Evolutionary conservation across 75 land plant genomes (phyloP).

Genomic region (Pinus tabuliformis): DNA sequence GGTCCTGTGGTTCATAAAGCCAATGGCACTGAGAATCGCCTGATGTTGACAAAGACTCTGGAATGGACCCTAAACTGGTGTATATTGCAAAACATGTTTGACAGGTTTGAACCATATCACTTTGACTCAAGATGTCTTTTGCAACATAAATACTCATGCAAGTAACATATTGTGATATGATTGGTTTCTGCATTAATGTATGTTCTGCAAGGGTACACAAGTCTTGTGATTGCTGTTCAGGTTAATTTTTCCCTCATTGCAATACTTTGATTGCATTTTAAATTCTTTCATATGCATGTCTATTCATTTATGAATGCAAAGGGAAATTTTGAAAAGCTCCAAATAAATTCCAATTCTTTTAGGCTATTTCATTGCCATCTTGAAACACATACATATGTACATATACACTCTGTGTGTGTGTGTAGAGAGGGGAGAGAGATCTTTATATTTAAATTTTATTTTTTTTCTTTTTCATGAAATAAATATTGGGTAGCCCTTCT

Average conservation of each 20-base stretch:
- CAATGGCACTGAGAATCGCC: slow-evolving; percentile 39
- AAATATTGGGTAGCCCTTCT: no score
- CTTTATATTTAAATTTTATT: no score
- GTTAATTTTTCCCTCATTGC: background rate
- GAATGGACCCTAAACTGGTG: slow-evolving; percentile 99
- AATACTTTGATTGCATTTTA: background rate
- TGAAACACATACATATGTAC: no score
- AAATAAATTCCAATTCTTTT: background rate
- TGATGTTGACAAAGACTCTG: slow-evolving; percentile 78
- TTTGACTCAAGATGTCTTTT: background rate
- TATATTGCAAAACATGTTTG: slow-evolving; percentile 97
- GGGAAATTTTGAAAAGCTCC: background rate
- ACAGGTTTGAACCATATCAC: slow-evolving; percentile 48
- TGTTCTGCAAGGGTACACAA: background rate
- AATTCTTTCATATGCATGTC: background rate
- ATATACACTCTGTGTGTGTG: background rate
- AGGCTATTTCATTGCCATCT: background rate
- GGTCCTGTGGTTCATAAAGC: slow-evolving; percentile 59
- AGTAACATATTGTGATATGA: background rate
- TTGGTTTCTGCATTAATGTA: background rate
- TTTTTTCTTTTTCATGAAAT: background rate
- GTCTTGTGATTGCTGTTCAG: background rate
- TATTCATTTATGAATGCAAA: background rate
- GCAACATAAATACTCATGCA: background rate
- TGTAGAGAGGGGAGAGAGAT: no score